Conservation (phyloP, 2,329 filamentous ascomycete genomes). For the Boeremia exigua region DNA sequence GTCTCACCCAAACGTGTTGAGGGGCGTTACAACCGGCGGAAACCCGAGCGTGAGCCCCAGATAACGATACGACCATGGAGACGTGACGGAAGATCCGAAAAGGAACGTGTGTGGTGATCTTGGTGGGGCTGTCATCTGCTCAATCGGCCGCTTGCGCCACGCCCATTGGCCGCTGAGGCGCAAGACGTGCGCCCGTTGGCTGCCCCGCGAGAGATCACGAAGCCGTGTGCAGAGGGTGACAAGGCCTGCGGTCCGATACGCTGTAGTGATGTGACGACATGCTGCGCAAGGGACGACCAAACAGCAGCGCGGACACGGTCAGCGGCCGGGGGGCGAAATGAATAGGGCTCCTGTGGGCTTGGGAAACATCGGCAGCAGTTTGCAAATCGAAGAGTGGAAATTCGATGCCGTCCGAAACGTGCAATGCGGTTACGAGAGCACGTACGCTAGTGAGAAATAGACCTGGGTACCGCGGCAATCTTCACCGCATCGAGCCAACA, state of each 20-base stretch:
- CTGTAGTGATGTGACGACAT: background rate
- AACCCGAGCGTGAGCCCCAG: background rate
- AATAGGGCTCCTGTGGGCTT: background rate
- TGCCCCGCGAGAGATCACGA: conserved; percentile 2
- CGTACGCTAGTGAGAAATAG: background rate
- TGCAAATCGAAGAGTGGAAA: conserved; percentile 2
- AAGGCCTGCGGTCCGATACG: conserved; percentile 9
- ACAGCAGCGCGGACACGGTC: conserved; percentile 15
- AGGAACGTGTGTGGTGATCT: conserved; percentile 3
- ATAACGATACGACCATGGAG: background rate
- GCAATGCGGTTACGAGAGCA: conserved; percentile 6
- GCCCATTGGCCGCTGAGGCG: conserved; percentile 3
- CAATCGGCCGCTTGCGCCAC: background rate
- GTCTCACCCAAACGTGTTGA: background rate
- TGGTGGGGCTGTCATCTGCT: conserved; percentile 5
- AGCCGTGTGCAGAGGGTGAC: background rate
- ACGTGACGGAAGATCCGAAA: background rate
- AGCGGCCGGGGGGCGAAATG: conserved; percentile 4
- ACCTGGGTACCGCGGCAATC: background rate
- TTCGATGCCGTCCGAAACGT: conserved; percentile 11
- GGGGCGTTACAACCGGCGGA: background rate
- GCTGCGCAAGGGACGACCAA: conserved; percentile 24
- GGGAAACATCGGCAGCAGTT: background rate
- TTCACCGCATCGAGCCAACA: conserved; percentile 3
- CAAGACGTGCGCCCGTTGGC: background rate